Evolutionary conservation across 352 stramenopile genomes (phyloP).

Genomic region (Globisporangium lucens): DNA sequence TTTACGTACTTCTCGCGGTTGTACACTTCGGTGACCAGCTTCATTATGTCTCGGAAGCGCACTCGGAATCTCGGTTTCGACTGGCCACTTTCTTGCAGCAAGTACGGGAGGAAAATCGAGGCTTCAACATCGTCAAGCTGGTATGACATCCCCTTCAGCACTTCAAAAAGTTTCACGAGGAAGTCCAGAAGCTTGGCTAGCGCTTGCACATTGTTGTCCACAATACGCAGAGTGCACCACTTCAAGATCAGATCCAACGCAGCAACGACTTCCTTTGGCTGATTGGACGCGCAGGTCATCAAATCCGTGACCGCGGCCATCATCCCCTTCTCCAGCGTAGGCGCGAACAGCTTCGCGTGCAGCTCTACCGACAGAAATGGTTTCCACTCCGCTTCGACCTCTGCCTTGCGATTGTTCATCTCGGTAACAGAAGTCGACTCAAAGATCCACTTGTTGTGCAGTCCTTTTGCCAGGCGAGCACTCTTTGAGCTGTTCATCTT

Average conservation of each 20-base stretch:
- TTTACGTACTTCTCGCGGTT: constrained; percentile 68
- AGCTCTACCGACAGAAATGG: constrained; percentile 65
- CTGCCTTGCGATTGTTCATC: constrained; percentile 61
- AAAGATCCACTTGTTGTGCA: constrained; percentile 86
- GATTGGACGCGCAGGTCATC: constrained; percentile 55
- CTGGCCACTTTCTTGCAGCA: constrained; percentile 83
- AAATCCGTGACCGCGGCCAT: constrained; percentile 74
- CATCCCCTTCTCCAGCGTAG: constrained; percentile 82
- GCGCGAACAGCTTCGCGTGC: constrained; percentile 76
- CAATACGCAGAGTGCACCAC: constrained; percentile 80
- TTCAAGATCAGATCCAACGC: constrained; percentile 81
- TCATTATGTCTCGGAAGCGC: constrained; percentile 85
- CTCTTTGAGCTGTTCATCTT: constrained; percentile 69
- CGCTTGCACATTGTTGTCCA: constrained; percentile 88
- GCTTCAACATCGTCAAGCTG: constrained; percentile 82
- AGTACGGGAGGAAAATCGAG: constrained; percentile 73
- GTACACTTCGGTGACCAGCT: constrained; percentile 76
- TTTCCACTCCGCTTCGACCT: constrained; percentile 79
- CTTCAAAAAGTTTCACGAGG: constrained; percentile 76
- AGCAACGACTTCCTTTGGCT: constrained; percentile 63
- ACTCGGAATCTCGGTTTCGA: constrained; percentile 81
- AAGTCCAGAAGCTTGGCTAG: constrained; percentile 81
- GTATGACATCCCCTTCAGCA: constrained; percentile 64
- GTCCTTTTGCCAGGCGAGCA: constrained; percentile 53
- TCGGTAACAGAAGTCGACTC: constrained; percentile 66